These are phyloP conservation scores for Leucocoprinus birnbaumii DNA, from an alignment of 768 basidiomycete genomes.

Conservation along the genomic window DNA sequence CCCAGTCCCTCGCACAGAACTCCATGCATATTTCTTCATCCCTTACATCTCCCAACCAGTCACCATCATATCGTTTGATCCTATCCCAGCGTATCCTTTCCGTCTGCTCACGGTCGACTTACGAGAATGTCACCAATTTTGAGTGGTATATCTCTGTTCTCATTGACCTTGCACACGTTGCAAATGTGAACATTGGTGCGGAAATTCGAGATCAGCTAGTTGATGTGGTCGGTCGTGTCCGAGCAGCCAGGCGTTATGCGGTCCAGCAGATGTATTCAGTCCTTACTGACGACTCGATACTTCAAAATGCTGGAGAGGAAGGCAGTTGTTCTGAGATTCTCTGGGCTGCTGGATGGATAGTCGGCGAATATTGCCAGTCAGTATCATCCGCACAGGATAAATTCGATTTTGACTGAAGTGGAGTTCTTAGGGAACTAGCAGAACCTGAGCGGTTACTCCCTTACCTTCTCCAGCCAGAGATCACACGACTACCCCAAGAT, in stretches of 20 bases:
- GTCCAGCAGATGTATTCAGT: slow-evolving; percentile 83
- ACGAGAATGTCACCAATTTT: slow-evolving; percentile 87
- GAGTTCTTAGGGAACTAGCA: slow-evolving; percentile 57
- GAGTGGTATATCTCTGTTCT: slow-evolving; percentile 98
- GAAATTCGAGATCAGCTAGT: slow-evolving; percentile 83
- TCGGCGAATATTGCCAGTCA: slow-evolving; percentile 91
- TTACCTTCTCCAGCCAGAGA: slow-evolving; percentile 61
- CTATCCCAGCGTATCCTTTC: slow-evolving; percentile 80
- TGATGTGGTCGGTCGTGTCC: slow-evolving; percentile 83
- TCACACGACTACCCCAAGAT: slow-evolving; percentile 55
- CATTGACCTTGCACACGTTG: slow-evolving; percentile 86
- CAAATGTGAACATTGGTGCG: slow-evolving; percentile 72
- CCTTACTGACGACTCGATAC: slow-evolving; percentile 72
- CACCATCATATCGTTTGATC: slow-evolving; percentile 82
- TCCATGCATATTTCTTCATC: slow-evolving; percentile 30
- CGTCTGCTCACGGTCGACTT: slow-evolving; percentile 83
- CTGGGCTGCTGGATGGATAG: slow-evolving; percentile 96
- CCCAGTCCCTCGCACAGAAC: slow-evolving; percentile 51
- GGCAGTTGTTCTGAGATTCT: slow-evolving; percentile 82
- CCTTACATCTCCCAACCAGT: slow-evolving; percentile 57
- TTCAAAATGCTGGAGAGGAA: slow-evolving; percentile 63
- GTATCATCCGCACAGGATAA: slow-evolving; percentile 24
- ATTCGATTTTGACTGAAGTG: not conserved
- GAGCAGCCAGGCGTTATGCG: slow-evolving; percentile 70
- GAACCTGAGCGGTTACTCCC: slow-evolving; percentile 75